phyloP scores from a whole-genome alignment of 2,329 filamentous ascomycete genomes.

The Phialophora tarda region DNA sequence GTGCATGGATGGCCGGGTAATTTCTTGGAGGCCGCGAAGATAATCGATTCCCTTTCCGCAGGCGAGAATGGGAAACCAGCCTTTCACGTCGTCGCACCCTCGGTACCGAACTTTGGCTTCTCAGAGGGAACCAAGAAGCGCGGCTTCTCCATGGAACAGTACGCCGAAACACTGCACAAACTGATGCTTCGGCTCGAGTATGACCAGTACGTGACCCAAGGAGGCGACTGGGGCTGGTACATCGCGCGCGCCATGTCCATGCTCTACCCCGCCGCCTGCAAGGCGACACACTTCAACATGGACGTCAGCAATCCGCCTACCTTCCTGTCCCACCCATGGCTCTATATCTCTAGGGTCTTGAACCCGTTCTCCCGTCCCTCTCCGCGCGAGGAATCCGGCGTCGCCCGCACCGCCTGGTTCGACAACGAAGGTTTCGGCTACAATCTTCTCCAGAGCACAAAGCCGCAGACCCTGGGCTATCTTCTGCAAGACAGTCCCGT shows the following conservation, averaged over 20 bases:
- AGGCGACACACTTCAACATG: constrained; percentile 33
- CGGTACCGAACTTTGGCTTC: constrained; percentile 18
- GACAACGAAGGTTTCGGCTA: constrained; percentile 60
- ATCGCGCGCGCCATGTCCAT: constrained; percentile 68
- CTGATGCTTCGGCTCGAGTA: constrained; percentile 60
- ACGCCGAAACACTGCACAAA: constrained; percentile 69
- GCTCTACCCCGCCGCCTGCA: constrained; percentile 26
- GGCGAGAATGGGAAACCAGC: constrained; percentile 43
- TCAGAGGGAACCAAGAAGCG: constrained; percentile 14
- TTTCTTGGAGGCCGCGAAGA: constrained; percentile 59
- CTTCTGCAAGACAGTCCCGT: constrained; percentile 72
- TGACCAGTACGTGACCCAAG: constrained; percentile 54
- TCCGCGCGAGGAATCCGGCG: constrained; percentile 57
- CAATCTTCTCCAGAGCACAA: constrained; percentile 65
- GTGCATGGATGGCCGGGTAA: constrained; percentile 48
- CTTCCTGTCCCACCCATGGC: constrained; percentile 47
- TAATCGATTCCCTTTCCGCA: constrained; percentile 57
- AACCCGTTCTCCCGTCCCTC: constrained; percentile 55
- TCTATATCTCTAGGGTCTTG: constrained; percentile 63
- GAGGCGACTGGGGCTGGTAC: constrained; percentile 67
- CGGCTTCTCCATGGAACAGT: constrained; percentile 65
- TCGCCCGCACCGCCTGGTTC: constrained; percentile 65
- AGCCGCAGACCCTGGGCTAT: constrained; percentile 75
- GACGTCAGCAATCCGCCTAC: constrained; percentile 27
- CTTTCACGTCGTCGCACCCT: constrained; percentile 59